Percentiles rank a stretch among this genome's conserved stretches.
phyloP scores from a whole-genome alignment of 192 early-diverging fungal genomes.

The Entomortierella chlamydospora region DNA sequence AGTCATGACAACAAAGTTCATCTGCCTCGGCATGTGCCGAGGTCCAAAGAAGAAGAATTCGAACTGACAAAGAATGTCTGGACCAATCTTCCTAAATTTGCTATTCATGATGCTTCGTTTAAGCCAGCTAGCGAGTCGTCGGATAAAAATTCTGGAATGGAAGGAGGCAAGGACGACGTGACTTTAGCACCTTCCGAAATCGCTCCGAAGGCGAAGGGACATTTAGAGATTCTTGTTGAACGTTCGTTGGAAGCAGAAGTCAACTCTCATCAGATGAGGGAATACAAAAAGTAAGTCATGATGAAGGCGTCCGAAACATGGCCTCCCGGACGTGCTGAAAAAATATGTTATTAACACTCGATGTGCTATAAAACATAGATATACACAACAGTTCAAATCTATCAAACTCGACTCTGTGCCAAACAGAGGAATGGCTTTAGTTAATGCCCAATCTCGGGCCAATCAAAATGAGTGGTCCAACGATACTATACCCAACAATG shows the following conservation, averaged over 20 bases:
- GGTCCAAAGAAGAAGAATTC: slow-evolving; percentile 39
- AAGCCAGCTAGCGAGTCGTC: slow-evolving; percentile 5
- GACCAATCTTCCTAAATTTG: slow-evolving; percentile 45
- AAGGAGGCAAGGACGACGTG: background rate
- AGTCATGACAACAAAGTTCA: slow-evolving; percentile 26
- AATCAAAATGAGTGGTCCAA: background rate
- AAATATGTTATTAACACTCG: background rate
- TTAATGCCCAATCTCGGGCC: slow-evolving; percentile 6
- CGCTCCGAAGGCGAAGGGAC: slow-evolving; percentile 24
- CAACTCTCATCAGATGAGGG: slow-evolving; percentile 21
- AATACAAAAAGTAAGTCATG: slow-evolving; percentile 32
- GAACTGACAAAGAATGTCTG: slow-evolving; percentile 50
- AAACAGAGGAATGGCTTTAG: slow-evolving; percentile 15
- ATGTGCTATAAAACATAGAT: slow-evolving; percentile 6
- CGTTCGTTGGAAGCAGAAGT: slow-evolving; percentile 23
- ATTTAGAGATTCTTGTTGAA: slow-evolving; percentile 33
- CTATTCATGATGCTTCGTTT: slow-evolving; percentile 34
- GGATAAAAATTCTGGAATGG: background rate
- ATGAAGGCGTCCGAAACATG: background rate
- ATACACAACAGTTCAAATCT: slow-evolving; percentile 52
- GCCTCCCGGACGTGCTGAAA: too few species aligned
- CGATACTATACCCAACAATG: background rate
- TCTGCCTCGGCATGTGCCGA: slow-evolving; percentile 18
- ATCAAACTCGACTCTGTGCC: slow-evolving; percentile 49
- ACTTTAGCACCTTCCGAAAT: background rate